Conservation (phyloP, 1,139 yeast genomes). For the Kazachstania sp. region DNA sequence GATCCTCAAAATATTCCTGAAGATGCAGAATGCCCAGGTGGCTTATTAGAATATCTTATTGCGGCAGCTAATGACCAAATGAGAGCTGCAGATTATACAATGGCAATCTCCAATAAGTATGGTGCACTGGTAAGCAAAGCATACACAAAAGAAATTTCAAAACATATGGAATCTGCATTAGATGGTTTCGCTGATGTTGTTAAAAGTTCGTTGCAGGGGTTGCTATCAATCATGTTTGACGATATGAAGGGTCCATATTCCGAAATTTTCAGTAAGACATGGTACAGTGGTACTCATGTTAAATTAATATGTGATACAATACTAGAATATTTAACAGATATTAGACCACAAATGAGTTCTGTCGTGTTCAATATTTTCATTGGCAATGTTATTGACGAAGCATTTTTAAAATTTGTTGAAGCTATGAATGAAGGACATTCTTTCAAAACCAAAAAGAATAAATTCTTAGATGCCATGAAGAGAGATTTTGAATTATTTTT, state of each 20-base stretch:
- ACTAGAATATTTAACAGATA: constrained; percentile 65
- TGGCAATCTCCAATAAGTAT: constrained; percentile 60
- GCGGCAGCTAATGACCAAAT: constrained; percentile 87
- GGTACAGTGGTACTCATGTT: constrained; percentile 46
- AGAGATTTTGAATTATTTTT: constrained; percentile 62
- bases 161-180: constrained; percentile 52
- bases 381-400: constrained; percentile 45
- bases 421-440: constrained; percentile 38
- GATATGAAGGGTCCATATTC: constrained; percentile 49
- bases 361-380: constrained; percentile 45
- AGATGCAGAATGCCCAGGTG: constrained; percentile 58
- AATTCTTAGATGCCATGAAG: constrained; percentile 48
- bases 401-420: constrained; percentile 39
- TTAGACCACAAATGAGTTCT: constrained; percentile 40
- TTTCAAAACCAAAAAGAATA: constrained; percentile 34
- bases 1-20: constrained; percentile 38
- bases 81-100: constrained; percentile 73
- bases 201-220: constrained; percentile 55
- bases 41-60: constrained; percentile 69
- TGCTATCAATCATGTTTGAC: constrained; percentile 61
- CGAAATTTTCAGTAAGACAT: constrained; percentile 41
- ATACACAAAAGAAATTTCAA: constrained; percentile 49
- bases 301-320: constrained; percentile 61
- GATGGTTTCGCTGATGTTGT: constrained; percentile 75
- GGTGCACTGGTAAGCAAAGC: constrained; percentile 55